phyloP scores from a whole-genome alignment of 108 stramenopile species.

The Cylindrotheca fusiformis region DNA sequence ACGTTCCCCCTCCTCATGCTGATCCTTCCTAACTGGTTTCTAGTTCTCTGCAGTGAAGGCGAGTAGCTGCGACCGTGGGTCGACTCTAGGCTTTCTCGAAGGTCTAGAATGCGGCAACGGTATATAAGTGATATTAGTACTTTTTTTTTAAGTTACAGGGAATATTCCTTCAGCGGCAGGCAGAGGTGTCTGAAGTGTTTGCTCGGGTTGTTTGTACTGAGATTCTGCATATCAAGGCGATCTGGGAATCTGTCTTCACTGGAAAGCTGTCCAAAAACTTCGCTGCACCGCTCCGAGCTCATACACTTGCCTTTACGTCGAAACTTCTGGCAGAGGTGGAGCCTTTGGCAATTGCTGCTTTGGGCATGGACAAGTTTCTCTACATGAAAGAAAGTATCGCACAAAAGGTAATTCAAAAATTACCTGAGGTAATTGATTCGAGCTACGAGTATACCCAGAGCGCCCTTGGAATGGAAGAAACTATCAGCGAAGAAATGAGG shows the following conservation, averaged over 20 bases:
- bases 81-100: too few relatives aligned
- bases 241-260: constrained; percentile 76
- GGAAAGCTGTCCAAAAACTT: constrained; percentile 79
- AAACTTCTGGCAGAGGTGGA: constrained; percentile 77
- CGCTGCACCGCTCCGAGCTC: constrained; percentile 78
- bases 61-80: too few relatives aligned
- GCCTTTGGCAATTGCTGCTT: constrained; percentile 76
- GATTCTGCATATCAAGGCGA: constrained; percentile 55
- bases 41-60: too few relatives aligned
- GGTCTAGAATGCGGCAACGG: too few relatives aligned
- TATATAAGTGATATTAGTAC: too few relatives aligned
- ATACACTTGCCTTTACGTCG: constrained; percentile 73
- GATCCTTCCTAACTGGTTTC: too few relatives aligned
- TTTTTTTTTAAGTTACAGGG: too few relatives aligned
- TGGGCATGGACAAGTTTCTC: constrained; percentile 75
- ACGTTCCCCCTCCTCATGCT: too few relatives aligned
- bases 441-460: constrained; percentile 81
- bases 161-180: constrained; percentile 90
- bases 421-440: constrained; percentile 69
- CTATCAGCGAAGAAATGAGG: constrained; percentile 72
- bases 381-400: constrained; percentile 90
- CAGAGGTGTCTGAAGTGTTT: constrained; percentile 81
- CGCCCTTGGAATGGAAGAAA: constrained; percentile 83
- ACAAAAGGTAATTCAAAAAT: constrained; percentile 59
- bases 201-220: constrained; percentile 53